Evolutionary conservation across 2,329 filamentous ascomycete genomes (phyloP).

Genomic region (Chalara sp.): DNA sequence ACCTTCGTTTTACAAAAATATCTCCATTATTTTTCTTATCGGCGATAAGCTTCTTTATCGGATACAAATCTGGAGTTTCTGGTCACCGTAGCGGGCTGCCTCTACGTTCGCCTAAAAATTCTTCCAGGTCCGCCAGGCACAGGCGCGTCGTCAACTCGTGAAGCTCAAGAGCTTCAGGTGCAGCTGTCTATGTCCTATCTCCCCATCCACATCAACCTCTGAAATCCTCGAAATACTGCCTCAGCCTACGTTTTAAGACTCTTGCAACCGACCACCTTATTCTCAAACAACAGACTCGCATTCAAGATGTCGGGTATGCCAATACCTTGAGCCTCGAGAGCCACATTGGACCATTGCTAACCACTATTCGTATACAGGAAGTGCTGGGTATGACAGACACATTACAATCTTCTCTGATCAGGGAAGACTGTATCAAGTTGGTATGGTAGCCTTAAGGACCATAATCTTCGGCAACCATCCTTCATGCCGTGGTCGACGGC

Average conservation of each 20-base stretch:
- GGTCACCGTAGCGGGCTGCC: not conserved
- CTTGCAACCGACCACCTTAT: not conserved
- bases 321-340: conserved; percentile 9
- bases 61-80: too few relatives aligned
- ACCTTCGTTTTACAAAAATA: too few relatives aligned
- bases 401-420: conserved; percentile 99
- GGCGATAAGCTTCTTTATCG: too few relatives aligned
- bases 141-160: conserved; percentile 1
- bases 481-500: not conserved
- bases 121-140: not conserved
- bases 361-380: conserved; percentile 43
- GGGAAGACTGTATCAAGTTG: conserved; percentile 98
- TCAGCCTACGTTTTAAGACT: not conserved
- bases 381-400: conserved; percentile 92
- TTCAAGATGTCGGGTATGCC: conserved; percentile 33
- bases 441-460: conserved; percentile 45
- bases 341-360: conserved; percentile 16
- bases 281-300: not conserved
- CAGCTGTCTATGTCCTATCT: not conserved
- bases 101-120: not conserved
- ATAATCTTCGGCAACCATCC: not conserved
- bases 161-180: not conserved
- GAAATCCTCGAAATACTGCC: not conserved
- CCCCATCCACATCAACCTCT: not conserved
- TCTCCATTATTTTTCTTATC: too few relatives aligned